Base-by-base conservation (phyloP, 139 green algal genomes). In the Coccomyxa sp. region DNA sequence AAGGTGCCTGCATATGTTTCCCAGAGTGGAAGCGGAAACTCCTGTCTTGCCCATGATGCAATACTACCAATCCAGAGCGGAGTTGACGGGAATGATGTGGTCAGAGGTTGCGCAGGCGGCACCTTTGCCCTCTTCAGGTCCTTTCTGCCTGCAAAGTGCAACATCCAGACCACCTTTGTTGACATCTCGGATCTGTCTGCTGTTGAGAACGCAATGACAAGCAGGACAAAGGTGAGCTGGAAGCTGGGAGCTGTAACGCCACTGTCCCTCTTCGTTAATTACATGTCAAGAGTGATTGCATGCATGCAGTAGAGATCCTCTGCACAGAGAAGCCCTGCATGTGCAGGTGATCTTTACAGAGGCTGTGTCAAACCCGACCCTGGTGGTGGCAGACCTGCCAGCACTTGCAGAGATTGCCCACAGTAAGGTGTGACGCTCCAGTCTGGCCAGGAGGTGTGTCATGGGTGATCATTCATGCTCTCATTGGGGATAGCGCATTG, bases 151-250 rank as follows among this genome's bases (percentile, higher is more conserved):
- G 50, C 31, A 39, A 93, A 93, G 82, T 84, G 78, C 44, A 78
- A 74, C 77, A 88, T 94, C 79, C 79, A 0, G 39, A 87, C 85
- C 72, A 91, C 83, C 29, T 95, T 95, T 79, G 90, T 95, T 2
- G 75, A 90, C 73, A 86, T 95, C 64, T 75, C 78, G 0, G 85
- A 95, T 78, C 70, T 89, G 39, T 76, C n/a, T 0, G 87, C 84
- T 0, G 89, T 95, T 50, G 18, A 37, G 14, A 83, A 75, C 16
- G 89, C 88, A 4, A 77, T 92, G 50, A 73, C 36, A 22, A 7
- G 68, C 18, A 78, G 36, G 31, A 84, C 82, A 31, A 90, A 86
- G 86, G 86, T 88, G 31, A 8, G 40, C 68, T 70, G 16, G 55
- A 18, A 22, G 27, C 50, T n/a, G n/a, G n/a, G n/a, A n/a, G n/a